Evolutionary conservation across 495 filamentous ascomycete genomes (phyloP).

Genomic region (Penicillium simplicissimum): DNA sequence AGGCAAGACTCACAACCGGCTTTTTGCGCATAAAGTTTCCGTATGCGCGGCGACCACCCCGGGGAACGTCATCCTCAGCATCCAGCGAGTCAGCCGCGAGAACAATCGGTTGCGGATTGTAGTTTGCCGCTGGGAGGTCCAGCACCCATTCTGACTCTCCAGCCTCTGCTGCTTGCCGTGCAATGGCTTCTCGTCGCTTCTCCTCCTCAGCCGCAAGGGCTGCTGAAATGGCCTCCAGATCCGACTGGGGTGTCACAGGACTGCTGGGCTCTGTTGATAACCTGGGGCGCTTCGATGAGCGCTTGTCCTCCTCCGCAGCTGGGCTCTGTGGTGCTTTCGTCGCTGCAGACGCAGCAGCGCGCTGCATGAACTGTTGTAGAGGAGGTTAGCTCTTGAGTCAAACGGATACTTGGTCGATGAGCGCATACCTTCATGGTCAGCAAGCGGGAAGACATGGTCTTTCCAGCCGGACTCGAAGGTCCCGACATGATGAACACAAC

Average conservation of each 20-base stretch:
- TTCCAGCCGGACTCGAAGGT: conserved; percentile 33
- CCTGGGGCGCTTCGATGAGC: conserved; percentile 47
- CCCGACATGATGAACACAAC: conserved; percentile 37
- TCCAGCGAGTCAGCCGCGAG: conserved; percentile 42
- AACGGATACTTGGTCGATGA: conserved; percentile 5
- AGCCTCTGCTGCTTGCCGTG: conserved; percentile 67
- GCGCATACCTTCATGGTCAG: conserved; percentile 80
- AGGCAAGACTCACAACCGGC: conserved; percentile 23
- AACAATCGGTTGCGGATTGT: conserved; percentile 31
- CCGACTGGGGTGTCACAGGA: conserved; percentile 36
- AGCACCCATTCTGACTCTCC: conserved; percentile 92
- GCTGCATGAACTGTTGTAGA: conserved; percentile 85
- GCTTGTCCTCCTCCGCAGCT: conserved; percentile 31
- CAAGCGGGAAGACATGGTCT: conserved; percentile 85
- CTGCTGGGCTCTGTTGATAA: conserved; percentile 38
- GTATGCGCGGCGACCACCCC: conserved; percentile 40
- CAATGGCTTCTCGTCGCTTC: conserved; percentile 69
- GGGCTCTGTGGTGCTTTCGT: conserved; percentile 42
- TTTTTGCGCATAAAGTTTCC: conserved; percentile 45
- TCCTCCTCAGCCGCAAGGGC: conserved; percentile 74
- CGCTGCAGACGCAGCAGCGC: conserved; percentile 65
- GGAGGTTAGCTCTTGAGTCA: conserved; percentile 11
- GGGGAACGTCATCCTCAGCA: conserved; percentile 32
- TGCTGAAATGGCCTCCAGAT: conserved; percentile 62
- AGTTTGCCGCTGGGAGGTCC: conserved; percentile 26